A percentile compares a stretch with the other conserved stretches of the same genome.
Conservation (phyloP, 75 land plant genomes). For the Chamaecyparis obtusa region DNA sequence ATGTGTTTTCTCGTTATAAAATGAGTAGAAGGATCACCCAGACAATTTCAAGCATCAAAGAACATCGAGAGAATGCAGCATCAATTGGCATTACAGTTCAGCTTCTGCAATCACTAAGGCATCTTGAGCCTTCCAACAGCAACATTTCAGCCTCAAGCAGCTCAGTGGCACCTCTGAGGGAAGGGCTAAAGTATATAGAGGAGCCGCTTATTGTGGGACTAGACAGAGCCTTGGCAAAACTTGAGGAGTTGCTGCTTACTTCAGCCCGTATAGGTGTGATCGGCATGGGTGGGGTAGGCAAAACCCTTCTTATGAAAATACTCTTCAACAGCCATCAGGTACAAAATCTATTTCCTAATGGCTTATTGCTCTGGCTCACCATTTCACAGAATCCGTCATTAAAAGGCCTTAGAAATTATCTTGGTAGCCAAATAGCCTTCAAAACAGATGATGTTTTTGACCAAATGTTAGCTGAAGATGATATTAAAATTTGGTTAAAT, state of each 20-base stretch:
- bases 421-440: neutral
- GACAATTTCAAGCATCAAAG: neutral
- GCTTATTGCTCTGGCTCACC: neutral
- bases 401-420: neutral
- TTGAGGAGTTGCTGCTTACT: neutral
- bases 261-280: neutral
- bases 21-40: neutral
- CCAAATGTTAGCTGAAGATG: neutral
- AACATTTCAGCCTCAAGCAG: neutral
- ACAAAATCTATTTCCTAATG: neutral
- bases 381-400: neutral
- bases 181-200: neutral
- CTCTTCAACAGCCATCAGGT: slow-evolving; percentile 4
- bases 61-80: neutral
- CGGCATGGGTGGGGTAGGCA: neutral
- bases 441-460: neutral
- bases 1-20: neutral
- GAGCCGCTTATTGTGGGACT: neutral
- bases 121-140: neutral
- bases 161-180: neutral
- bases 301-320: neutral
- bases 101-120: neutral
- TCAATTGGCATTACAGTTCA: neutral
- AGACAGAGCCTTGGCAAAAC: neutral
- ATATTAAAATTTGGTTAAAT: neutral